Base-by-base conservation (phyloP, 2,329 filamentous ascomycete genomes). In the Pyricularia sp. region DNA sequence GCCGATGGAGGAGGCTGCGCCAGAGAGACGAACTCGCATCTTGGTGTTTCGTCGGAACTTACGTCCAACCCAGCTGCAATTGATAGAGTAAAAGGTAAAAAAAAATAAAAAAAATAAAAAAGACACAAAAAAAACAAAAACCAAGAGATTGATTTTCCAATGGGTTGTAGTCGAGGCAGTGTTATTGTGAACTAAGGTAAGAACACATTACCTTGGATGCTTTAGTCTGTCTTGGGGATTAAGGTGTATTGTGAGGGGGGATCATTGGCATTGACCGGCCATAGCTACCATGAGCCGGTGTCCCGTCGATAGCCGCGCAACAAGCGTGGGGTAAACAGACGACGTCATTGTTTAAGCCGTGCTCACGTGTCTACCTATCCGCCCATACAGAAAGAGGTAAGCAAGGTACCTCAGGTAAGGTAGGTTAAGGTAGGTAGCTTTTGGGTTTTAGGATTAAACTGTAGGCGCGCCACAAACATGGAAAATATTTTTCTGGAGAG, bases 11-110 rank as follows among this genome's bases (percentile, higher is more conserved):
- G 69, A 68, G 20, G 69, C 64, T 36, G 69, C 63, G 17, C n/a
- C 67, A n/a, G 71, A 65, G 26, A 69, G 55, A 58, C 71, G 70
- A 61, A 66, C 69, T 65, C 64, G 71, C 72, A 72, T 72, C 14
- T 11, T 67, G n/a, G 14, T 17, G 28, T 23, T 31, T 65, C 20
- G 64, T 33, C 42, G 42, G 42, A n/a, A 55, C 42, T 55, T 1
- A 6, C 28, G 30, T 26, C 26, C 25, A 28, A 33, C 20, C 23
- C 20, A n/a, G 59, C n/a, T 26, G 3, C 59, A 28, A 64, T 64
- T 26, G 59, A 11, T 26, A 12, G 23, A 28, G n/a, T 17, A 55
- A 55, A n/a, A 9, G 17, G 7, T n/a, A 5, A 55, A n/a, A n/a
- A 55, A 20, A 55, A 20, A 55, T 7, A n/a, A 55, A 55, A 55